Conservation (phyloP, 768 basidiomycete genomes). For the Lactarius sanguifluus region DNA sequence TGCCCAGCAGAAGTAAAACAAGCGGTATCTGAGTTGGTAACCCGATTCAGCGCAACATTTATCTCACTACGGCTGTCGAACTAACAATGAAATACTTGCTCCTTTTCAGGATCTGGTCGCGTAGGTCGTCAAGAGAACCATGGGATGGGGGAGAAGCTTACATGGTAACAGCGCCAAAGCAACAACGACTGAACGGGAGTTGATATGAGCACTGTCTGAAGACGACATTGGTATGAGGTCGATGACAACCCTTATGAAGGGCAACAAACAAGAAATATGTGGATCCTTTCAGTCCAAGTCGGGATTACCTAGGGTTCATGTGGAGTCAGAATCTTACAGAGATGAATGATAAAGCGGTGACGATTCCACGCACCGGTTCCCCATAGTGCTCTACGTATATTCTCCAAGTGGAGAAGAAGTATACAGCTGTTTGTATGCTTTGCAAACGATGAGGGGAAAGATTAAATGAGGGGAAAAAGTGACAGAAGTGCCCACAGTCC, state of each 20-base stretch:
- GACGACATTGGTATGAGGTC: not conserved
- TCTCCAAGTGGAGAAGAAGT: conserved; percentile 7
- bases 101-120: conserved; percentile 1
- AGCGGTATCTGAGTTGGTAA: conserved; percentile 6
- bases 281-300: not conserved
- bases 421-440: conserved; percentile 9
- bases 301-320: not conserved
- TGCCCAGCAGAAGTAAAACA: conserved; percentile 1
- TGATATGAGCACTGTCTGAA: conserved; percentile 9
- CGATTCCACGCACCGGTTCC: not conserved
- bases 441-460: not conserved
- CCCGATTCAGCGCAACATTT: not conserved
- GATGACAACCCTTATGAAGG: not conserved
- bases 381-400: conserved; percentile 5
- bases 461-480: not conserved
- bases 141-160: not conserved
- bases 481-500: conserved; percentile 4
- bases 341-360: not conserved
- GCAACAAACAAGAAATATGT: conserved; percentile 5
- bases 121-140: not conserved
- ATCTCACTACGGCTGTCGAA: not conserved
- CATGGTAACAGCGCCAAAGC: conserved; percentile 15
- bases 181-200: conserved; percentile 12
- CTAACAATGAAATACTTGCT: conserved; percentile 7
- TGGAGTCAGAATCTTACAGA: not conserved